phyloP scores from a whole-genome alignment of 768 basidiomycete species.

The Cystobasidiopsis lactophilus region DNA sequence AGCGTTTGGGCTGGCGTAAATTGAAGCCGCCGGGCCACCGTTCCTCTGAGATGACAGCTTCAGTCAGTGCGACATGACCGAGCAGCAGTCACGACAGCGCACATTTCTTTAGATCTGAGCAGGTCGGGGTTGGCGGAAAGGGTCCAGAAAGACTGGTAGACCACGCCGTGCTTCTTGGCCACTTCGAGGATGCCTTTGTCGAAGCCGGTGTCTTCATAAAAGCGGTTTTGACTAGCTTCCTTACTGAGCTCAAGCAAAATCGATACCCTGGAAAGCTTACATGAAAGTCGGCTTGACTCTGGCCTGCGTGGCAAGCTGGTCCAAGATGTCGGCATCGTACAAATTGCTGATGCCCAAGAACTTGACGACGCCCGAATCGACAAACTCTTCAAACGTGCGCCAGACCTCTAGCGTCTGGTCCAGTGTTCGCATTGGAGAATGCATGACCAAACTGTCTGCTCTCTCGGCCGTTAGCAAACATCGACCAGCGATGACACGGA shows the following conservation, averaged over 20 bases:
- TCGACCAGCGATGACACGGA: constrained; percentile 44
- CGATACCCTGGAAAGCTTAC: not conserved
- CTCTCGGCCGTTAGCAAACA: constrained; percentile 24
- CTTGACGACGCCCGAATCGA: not conserved
- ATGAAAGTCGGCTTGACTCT: constrained; percentile 11
- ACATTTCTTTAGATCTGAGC: constrained; percentile 20
- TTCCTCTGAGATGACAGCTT: constrained; percentile 13
- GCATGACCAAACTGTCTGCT: too few relatives aligned
- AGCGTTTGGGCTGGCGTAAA: constrained; percentile 45
- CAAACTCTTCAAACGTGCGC: not conserved
- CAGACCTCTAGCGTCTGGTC: not conserved
- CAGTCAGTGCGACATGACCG: too few relatives aligned
- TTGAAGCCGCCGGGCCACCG: constrained; percentile 32
- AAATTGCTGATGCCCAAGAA: not conserved
- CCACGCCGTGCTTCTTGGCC: constrained; percentile 40
- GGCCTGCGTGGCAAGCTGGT: constrained; percentile 34
- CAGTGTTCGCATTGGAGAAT: too few relatives aligned
- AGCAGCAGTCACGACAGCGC: constrained; percentile 36
- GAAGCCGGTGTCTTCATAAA: constrained; percentile 63
- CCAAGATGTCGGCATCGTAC: constrained; percentile 27
- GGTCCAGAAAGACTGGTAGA: constrained; percentile 84
- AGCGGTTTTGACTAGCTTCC: constrained; percentile 36
- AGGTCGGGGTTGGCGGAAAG: constrained; percentile 22
- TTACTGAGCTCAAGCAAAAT: not conserved
- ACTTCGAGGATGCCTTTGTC: constrained; percentile 42